These are phyloP conservation scores for Ophiostoma quercus DNA, from an alignment of 2,329 filamentous ascomycete species.

Conservation along the genomic window DNA sequence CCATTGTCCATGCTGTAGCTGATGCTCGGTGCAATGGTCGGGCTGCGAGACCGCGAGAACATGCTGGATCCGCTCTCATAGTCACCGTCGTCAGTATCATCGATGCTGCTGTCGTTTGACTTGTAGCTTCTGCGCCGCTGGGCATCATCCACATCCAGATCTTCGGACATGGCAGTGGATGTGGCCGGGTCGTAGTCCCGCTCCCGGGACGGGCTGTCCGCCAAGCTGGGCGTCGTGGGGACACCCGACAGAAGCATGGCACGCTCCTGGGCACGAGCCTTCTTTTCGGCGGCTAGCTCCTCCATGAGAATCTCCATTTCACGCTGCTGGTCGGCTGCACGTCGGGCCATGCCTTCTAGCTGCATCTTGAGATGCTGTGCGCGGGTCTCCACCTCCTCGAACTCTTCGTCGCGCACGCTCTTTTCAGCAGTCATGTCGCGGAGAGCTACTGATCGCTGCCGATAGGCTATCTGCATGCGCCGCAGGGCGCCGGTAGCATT, in stretches of 20 bases:
- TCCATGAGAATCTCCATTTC: constrained; percentile 43
- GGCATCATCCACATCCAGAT: constrained; percentile 49
- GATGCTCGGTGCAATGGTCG: constrained; percentile 42
- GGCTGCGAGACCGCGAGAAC: constrained; percentile 57
- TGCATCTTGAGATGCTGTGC: constrained; percentile 53
- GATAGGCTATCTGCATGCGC: constrained; percentile 56
- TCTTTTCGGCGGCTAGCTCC: constrained; percentile 48
- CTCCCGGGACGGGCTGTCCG: neutral
- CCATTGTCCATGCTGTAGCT: constrained; percentile 19
- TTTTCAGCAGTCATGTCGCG: constrained; percentile 50
- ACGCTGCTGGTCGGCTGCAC: constrained; percentile 50
- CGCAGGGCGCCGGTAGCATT: constrained; percentile 52
- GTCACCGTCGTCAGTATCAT: constrained; percentile 42
- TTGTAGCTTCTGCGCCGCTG: constrained; percentile 40
- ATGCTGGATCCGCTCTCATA: constrained; percentile 46
- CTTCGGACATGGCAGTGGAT: constrained; percentile 41
- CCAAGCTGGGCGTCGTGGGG: constrained; percentile 16
- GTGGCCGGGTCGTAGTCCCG: constrained; percentile 20
- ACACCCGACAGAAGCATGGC: constrained; percentile 31
- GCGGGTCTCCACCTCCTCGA: constrained; percentile 51
- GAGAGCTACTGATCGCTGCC: constrained; percentile 46
- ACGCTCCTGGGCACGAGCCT: constrained; percentile 39
- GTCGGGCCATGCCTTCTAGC: constrained; percentile 53
- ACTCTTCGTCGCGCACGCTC: constrained; percentile 50
- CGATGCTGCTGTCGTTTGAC: constrained; percentile 42